A percentile compares a stretch with the other conserved stretches of the same genome.
These are phyloP conservation scores for Meyerozyma elateridarum DNA, from an alignment of 1,139 yeast species.

Conservation along the genomic window DNA sequence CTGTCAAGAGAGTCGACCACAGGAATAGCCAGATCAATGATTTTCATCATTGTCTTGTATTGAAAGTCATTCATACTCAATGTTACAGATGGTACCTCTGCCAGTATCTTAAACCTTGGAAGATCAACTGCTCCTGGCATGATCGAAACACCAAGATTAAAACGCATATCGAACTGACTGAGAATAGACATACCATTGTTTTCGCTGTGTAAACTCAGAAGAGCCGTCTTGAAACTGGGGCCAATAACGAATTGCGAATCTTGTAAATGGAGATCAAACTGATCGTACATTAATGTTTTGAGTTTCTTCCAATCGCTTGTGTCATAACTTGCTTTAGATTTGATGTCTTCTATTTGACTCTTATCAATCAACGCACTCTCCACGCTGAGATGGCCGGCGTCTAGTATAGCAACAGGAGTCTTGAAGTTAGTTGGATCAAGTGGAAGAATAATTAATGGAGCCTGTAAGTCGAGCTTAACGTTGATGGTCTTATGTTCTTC, in stretches of 20 bases:
- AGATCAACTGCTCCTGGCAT: slow-evolving; percentile 74
- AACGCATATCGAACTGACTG: slow-evolving; percentile 70
- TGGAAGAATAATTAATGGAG: slow-evolving; percentile 90
- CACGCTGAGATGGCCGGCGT: slow-evolving; percentile 93
- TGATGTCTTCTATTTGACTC: slow-evolving; percentile 65
- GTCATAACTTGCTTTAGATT: slow-evolving; percentile 62
- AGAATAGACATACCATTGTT: slow-evolving; percentile 54
- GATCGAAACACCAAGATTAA: slow-evolving; percentile 76
- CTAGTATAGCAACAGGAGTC: slow-evolving; percentile 86
- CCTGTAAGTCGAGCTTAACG: slow-evolving; percentile 82
- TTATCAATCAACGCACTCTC: slow-evolving; percentile 76
- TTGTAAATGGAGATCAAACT: slow-evolving; percentile 68
- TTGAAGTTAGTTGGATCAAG: slow-evolving; percentile 73
- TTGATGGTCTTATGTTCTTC: slow-evolving; percentile 92
- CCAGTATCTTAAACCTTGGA: slow-evolving; percentile 70
- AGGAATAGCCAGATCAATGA: slow-evolving; percentile 71
- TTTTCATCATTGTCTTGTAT: slow-evolving; percentile 78
- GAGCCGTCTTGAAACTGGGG: slow-evolving; percentile 69
- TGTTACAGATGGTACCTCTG: slow-evolving; percentile 70
- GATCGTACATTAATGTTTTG: slow-evolving; percentile 83
- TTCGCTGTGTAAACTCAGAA: slow-evolving; percentile 58
- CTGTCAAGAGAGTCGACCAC: slow-evolving; percentile 34
- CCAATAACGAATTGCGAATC: slow-evolving; percentile 91
- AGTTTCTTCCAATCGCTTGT: slow-evolving; percentile 68
- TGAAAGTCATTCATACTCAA: slow-evolving; percentile 83